Percentiles rank a stretch among this genome's conserved stretches.
Evolutionary conservation across 768 basidiomycete species (phyloP).

Genomic region (Daedaleopsis sinensis): DNA sequence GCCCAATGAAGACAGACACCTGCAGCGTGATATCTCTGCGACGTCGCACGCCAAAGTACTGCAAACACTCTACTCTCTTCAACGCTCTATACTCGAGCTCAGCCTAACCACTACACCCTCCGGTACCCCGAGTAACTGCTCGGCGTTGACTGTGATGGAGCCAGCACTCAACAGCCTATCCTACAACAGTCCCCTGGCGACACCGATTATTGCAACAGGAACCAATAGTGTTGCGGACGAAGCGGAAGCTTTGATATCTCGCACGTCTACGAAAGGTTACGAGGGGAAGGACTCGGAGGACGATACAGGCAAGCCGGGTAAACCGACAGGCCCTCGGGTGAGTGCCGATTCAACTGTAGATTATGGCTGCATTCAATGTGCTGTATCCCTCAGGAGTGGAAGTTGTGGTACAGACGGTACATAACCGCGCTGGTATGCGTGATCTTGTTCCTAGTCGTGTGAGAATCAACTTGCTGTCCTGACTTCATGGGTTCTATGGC

Average conservation of each 20-base stretch:
- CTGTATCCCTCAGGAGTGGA: not conserved
- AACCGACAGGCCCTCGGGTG: not conserved
- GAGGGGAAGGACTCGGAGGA: not conserved
- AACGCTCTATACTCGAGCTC: no score
- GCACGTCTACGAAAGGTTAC: not conserved
- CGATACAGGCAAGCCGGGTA: not conserved
- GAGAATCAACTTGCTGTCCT: not conserved
- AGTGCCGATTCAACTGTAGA: not conserved
- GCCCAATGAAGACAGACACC: no score
- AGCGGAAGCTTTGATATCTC: not conserved
- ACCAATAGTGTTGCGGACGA: not conserved
- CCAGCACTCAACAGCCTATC: not conserved
- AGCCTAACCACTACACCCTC: no score
- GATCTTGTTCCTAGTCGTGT: slow-evolving; percentile 15
- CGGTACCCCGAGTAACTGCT: no score
- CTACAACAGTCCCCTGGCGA: not conserved
- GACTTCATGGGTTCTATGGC: not conserved
- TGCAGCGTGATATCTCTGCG: no score
- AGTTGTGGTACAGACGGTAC: slow-evolving; percentile 3
- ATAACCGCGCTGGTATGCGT: not conserved
- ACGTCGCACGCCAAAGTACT: no score
- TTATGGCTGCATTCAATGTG: not conserved
- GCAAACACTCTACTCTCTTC: no score
- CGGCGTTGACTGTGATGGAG: not conserved
- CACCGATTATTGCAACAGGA: not conserved